Percentiles rank a stretch among this genome's conserved stretches.
phyloP scores from a whole-genome alignment of 2,329 filamentous ascomycete species.

The Penicillium verrucosum region DNA sequence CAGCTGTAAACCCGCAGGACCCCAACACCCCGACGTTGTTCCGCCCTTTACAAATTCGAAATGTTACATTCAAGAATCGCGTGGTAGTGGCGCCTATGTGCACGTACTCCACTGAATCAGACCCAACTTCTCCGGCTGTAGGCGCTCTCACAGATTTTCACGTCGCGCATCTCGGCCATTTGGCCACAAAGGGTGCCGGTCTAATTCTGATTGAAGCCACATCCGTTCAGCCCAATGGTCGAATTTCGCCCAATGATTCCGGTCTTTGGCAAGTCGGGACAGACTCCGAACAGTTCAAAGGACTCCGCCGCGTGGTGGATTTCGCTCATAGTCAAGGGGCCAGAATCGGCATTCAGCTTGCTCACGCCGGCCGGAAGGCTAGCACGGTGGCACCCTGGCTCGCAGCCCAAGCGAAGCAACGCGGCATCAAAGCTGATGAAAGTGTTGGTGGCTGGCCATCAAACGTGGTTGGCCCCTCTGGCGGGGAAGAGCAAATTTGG shows the following conservation, averaged over 20 bases:
- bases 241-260: conserved; percentile 64
- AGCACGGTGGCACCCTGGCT: conserved; percentile 53
- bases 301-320: conserved; percentile 64
- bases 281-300: conserved; percentile 61
- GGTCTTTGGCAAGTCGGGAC: conserved; percentile 71
- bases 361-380: conserved; percentile 69
- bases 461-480: conserved; percentile 43
- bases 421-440: conserved; percentile 41
- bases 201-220: conserved; percentile 76
- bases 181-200: conserved; percentile 68
- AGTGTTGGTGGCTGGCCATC: conserved; percentile 54
- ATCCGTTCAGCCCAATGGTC: conserved; percentile 68
- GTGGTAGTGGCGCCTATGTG: conserved; percentile 62
- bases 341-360: conserved; percentile 74
- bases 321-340: conserved; percentile 75
- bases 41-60: conserved; percentile 54
- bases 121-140: conserved; percentile 25
- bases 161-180: conserved; percentile 74
- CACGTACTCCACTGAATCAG: conserved; percentile 61
- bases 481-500: conserved; percentile 53
- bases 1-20: conserved; percentile 35
- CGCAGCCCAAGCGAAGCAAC: conserved; percentile 18
- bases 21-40: conserved; percentile 53
- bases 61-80: conserved; percentile 61
- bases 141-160: conserved; percentile 78